Conservation (phyloP, 2,329 filamentous ascomycete species). For the Apiospora hydei region DNA sequence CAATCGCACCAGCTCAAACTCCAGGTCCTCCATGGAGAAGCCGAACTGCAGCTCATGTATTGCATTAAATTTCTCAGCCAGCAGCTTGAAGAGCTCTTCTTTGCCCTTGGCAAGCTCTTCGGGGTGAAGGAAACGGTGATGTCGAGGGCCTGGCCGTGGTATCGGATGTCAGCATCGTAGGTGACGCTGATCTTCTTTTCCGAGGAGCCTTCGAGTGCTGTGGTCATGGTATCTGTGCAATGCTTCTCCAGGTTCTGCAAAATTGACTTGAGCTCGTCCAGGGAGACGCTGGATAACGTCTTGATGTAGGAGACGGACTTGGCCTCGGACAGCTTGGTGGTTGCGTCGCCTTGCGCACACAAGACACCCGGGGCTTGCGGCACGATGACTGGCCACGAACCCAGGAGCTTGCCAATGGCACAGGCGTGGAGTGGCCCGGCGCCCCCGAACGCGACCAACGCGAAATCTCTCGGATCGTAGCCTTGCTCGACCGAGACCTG, state of each 20-base stretch:
- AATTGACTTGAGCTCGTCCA: slow-evolving; percentile 42
- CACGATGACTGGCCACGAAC: slow-evolving; percentile 60
- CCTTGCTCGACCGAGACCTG: slow-evolving; percentile 60
- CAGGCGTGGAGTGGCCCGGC: slow-evolving; percentile 60
- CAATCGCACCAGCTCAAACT: slow-evolving; percentile 56
- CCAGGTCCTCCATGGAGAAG: slow-evolving; percentile 50
- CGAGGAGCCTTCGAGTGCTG: slow-evolving; percentile 42
- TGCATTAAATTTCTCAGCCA: slow-evolving; percentile 49
- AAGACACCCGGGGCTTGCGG: slow-evolving; percentile 57
- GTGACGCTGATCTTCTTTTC: slow-evolving; percentile 41
- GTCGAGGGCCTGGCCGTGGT: slow-evolving; percentile 53
- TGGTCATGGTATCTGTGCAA: slow-evolving; percentile 47
- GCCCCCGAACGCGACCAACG: slow-evolving; percentile 58
- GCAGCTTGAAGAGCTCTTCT: slow-evolving; percentile 37
- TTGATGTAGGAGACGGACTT: slow-evolving; percentile 55
- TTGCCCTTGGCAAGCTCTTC: slow-evolving; percentile 44
- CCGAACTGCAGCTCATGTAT: slow-evolving; percentile 54
- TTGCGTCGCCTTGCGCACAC: slow-evolving; percentile 57
- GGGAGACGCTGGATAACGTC: slow-evolving; percentile 45
- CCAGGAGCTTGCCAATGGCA: slow-evolving; percentile 55
- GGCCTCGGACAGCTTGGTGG: slow-evolving; percentile 56
- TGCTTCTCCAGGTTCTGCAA: slow-evolving; percentile 46
- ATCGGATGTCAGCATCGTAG: slow-evolving; percentile 55
- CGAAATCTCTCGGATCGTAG: slow-evolving; percentile 58
- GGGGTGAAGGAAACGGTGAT: slow-evolving; percentile 44